Evolutionary conservation across 768 basidiomycete species (phyloP).

Genomic region (Phallus indusiatus): DNA sequence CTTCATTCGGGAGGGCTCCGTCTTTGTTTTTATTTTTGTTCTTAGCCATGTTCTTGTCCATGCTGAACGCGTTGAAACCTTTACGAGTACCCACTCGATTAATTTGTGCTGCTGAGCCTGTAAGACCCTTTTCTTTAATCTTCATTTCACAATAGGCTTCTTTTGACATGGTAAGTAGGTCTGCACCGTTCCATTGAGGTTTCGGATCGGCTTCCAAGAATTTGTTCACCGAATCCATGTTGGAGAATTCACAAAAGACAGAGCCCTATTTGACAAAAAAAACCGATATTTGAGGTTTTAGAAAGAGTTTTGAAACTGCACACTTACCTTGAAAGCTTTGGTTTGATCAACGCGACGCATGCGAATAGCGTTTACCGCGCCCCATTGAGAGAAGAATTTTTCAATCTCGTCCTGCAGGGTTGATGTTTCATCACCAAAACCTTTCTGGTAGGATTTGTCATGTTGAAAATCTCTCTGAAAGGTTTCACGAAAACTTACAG

Average conservation of each 20-base stretch:
- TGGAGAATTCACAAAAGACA: slow-evolving; percentile 85
- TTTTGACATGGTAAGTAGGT: slow-evolving; percentile 82
- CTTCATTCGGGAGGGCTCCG: slow-evolving; percentile 12
- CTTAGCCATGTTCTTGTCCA: slow-evolving; percentile 29
- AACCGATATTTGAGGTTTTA: neutral
- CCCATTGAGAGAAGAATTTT: slow-evolving; percentile 70
- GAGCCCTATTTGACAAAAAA: slow-evolving; percentile 58
- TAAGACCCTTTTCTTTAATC: slow-evolving; percentile 87
- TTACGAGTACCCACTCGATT: slow-evolving; percentile 29
- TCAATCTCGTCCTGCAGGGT: slow-evolving; percentile 68
- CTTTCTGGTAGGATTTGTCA: slow-evolving; percentile 54
- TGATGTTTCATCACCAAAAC: slow-evolving; percentile 60
- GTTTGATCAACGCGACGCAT: slow-evolving; percentile 74
- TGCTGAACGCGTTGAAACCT: slow-evolving; percentile 74
- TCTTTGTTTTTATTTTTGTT: slow-evolving; percentile 21
- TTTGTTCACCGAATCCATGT: slow-evolving; percentile 53
- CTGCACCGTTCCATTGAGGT: slow-evolving; percentile 67
- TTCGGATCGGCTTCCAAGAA: slow-evolving; percentile 80
- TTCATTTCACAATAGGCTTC: slow-evolving; percentile 92
- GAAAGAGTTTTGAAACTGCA: neutral
- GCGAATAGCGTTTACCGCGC: slow-evolving; percentile 70
- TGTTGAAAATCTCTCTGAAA: neutral
- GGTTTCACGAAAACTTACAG: slow-evolving; percentile 43
- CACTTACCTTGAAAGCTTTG: slow-evolving; percentile 78
- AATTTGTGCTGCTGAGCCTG: slow-evolving; percentile 50